Evolutionary conservation across 768 basidiomycete species (phyloP).

Genomic region (Pleurotus platypus): DNA sequence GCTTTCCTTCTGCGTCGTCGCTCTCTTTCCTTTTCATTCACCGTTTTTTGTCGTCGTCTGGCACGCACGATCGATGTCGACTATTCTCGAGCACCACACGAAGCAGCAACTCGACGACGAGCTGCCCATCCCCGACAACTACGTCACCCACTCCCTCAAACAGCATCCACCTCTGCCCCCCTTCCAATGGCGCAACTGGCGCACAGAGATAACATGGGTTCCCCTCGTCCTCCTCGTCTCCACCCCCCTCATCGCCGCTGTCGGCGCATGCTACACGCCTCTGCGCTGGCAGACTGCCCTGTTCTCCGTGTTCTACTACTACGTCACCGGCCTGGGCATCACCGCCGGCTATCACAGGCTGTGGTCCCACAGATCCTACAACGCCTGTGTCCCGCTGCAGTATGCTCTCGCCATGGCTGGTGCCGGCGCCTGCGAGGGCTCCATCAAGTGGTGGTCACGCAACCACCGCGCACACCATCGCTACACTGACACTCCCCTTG

Average conservation of each 20-base stretch:
- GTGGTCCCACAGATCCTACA: slow-evolving; percentile 95
- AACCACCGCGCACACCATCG: slow-evolving; percentile 96
- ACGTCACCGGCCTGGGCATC: slow-evolving; percentile 63
- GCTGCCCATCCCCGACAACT: slow-evolving; percentile 68
- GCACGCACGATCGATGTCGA: too few species aligned
- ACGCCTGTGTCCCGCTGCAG: slow-evolving; percentile 81
- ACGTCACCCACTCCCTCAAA: slow-evolving; percentile 70
- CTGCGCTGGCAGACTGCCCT: slow-evolving; percentile 72
- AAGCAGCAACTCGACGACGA: too few species aligned
- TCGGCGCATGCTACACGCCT: slow-evolving; percentile 64
- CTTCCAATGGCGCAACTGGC: slow-evolving; percentile 52
- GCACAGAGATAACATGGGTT: slow-evolving; percentile 71
- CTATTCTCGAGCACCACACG: too few species aligned
- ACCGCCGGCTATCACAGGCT: slow-evolving; percentile 95
- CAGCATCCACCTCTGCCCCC: slow-evolving; percentile 66
- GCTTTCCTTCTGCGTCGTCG: too few species aligned
- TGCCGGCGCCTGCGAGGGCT: slow-evolving; percentile 90
- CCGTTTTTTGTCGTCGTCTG: too few species aligned
- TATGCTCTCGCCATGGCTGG: slow-evolving; percentile 82
- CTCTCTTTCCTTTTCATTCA: too few species aligned
- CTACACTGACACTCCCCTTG: slow-evolving; percentile 94
- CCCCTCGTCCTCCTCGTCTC: slow-evolving; percentile 67
- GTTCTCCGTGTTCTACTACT: slow-evolving; percentile 36
- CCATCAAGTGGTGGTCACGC: slow-evolving; percentile 97
- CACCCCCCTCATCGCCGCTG: slow-evolving; percentile 69